Conservation (phyloP, 352 stramenopile species). For the Globisporangium camurandrum region DNA sequence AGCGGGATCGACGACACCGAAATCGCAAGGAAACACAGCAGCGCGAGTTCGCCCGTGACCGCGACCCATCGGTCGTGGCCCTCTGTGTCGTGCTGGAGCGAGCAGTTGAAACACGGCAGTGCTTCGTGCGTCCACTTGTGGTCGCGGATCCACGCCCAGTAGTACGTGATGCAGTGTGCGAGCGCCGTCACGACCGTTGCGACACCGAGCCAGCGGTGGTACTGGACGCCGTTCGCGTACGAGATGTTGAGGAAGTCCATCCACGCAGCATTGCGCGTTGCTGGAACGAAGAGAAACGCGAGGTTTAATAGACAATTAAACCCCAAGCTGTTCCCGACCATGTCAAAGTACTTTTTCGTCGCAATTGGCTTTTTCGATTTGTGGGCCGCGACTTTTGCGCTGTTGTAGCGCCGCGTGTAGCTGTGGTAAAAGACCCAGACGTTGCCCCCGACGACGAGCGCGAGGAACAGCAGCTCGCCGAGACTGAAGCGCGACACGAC, state of each 20-base stretch:
- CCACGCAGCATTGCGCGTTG: conserved; percentile 25
- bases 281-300: conserved; percentile 25
- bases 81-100: conserved; percentile 1
- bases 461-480: conserved; percentile 35
- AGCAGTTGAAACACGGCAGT: conserved; percentile 28
- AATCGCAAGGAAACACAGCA: conserved; percentile 21
- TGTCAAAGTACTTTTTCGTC: conserved; percentile 9
- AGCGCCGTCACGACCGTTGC: conserved; percentile 16
- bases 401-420: conserved; percentile 5
- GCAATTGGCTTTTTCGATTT: conserved; percentile 5
- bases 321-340: conserved; percentile 12
- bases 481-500: conserved; percentile 24
- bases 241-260: conserved; percentile 35
- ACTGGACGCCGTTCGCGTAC: conserved; percentile 28
- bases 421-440: conserved; percentile 18
- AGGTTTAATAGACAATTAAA: conserved; percentile 30
- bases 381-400: not conserved
- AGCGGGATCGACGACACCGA: conserved; percentile 17
- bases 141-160: conserved; percentile 13
- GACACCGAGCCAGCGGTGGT: conserved; percentile 30
- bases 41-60: conserved; percentile 14
- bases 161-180: conserved; percentile 16
- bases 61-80: conserved; percentile 16
- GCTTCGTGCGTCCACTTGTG: conserved; percentile 12
- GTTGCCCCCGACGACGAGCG: conserved; percentile 21